Percentiles rank a stretch among this genome's conserved stretches.
Conservation (phyloP, 768 basidiomycete species). For the Pleurotus tuber-regium region DNA sequence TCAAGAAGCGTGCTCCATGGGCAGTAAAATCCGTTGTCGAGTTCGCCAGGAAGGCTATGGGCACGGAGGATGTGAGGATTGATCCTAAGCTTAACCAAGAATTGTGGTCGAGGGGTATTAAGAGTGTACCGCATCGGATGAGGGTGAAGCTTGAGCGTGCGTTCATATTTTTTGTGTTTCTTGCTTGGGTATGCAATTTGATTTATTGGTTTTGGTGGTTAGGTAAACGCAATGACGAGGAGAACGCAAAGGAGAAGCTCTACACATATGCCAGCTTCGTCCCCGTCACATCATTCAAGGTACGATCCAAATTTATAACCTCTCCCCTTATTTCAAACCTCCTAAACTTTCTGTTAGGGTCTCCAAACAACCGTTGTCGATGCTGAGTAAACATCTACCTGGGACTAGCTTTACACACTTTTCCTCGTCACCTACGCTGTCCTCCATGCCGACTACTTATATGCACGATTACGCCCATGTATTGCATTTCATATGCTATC, state of each 20-base stretch:
- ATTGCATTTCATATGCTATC: conserved; percentile 5
- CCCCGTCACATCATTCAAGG: conserved; percentile 82
- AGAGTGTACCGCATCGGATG: conserved; percentile 89
- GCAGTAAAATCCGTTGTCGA: conserved; percentile 92
- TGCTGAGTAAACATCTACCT: conserved; percentile 54
- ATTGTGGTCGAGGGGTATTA: conserved; percentile 91
- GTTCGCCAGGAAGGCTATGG: conserved; percentile 95
- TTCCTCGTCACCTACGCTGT: neutral
- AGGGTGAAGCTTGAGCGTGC: conserved; percentile 92
- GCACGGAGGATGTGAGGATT: conserved; percentile 88
- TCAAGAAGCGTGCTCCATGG: conserved; percentile 97
- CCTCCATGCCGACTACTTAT: neutral
- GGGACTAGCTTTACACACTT: neutral
- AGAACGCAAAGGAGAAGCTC: conserved; percentile 97
- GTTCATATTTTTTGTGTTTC: conserved; percentile 31
- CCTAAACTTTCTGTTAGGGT: conserved; percentile 45
- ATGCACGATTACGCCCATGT: conserved; percentile 8
- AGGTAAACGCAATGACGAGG: conserved; percentile 99
- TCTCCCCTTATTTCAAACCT: neutral
- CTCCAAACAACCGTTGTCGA: conserved; percentile 84
- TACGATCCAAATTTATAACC: conserved; percentile 26
- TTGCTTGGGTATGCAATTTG: neutral
- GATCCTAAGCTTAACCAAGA: conserved; percentile 97
- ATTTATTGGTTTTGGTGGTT: conserved; percentile 10
- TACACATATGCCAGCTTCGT: conserved; percentile 89